A percentile compares a stretch with the other conserved stretches of the same genome.
phyloP scores from a whole-genome alignment of 192 early-diverging fungal genomes.

The Coemansia sp. region DNA sequence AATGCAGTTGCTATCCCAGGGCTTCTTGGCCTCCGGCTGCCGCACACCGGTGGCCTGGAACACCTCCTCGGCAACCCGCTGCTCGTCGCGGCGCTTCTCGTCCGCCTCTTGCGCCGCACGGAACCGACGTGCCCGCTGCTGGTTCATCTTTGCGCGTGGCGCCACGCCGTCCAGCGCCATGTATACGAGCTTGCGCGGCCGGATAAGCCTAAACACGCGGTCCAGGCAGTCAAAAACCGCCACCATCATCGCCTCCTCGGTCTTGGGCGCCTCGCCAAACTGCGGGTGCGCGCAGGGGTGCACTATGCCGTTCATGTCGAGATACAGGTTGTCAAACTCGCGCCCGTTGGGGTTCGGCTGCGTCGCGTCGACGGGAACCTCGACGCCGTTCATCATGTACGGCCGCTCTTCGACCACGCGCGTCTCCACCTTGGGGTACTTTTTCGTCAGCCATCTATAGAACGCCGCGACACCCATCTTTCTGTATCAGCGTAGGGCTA shows the following conservation, averaged over 20 bases:
- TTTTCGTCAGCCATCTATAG: slow-evolving; percentile 73
- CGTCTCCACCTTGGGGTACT: slow-evolving; percentile 69
- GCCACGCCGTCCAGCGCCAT: slow-evolving; percentile 99
- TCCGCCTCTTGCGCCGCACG: slow-evolving; percentile 78
- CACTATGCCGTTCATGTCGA: slow-evolving; percentile 98
- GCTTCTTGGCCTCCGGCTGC: slow-evolving; percentile 48
- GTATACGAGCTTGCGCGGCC: slow-evolving; percentile 92
- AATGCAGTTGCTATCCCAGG: slow-evolving; percentile 97
- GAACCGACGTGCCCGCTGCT: slow-evolving; percentile 97
- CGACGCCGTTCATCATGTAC: slow-evolving; percentile 60
- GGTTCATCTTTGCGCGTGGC: slow-evolving; percentile 99
- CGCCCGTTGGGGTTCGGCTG: slow-evolving; percentile 87
- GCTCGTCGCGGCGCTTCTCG: slow-evolving; percentile 29
- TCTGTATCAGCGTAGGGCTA: too few relatives aligned
- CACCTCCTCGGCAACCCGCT: slow-evolving; percentile 47
- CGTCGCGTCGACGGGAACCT: slow-evolving; percentile 80
- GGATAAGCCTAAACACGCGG: slow-evolving; percentile 86
- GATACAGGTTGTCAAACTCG: slow-evolving; percentile 94
- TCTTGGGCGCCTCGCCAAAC: slow-evolving; percentile 59
- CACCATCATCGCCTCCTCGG: slow-evolving; percentile 92
- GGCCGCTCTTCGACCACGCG: slow-evolving; percentile 72
- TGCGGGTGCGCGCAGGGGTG: slow-evolving; percentile 81
- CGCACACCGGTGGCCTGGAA: slow-evolving; percentile 51
- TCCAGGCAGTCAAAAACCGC: slow-evolving; percentile 97
- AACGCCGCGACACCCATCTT: slow-evolving; percentile 79